phyloP scores from a whole-genome alignment of 1,139 yeast genomes.

The Candida tetrigidarum region DNA sequence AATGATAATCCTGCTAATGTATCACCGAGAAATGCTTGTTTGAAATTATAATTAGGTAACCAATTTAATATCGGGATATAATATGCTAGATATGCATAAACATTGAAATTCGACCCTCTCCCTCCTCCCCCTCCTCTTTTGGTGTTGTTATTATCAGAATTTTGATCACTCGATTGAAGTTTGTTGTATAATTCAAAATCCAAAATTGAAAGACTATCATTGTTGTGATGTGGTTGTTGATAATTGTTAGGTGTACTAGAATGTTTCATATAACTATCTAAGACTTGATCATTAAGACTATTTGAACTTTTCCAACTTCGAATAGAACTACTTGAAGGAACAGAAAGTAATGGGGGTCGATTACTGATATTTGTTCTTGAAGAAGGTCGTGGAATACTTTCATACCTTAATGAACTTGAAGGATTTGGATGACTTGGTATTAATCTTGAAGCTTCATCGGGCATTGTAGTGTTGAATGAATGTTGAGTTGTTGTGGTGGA shows the following conservation, averaged over 20 bases:
- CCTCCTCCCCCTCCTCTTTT: too few relatives aligned
- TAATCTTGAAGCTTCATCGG: slow-evolving; percentile 18
- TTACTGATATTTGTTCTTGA: slow-evolving; percentile 4
- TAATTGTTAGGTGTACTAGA: neutral
- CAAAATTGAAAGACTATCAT: slow-evolving; percentile 15
- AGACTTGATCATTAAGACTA: slow-evolving; percentile 23
- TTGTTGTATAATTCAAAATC: slow-evolving; percentile 15
- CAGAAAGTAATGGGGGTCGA: slow-evolving; percentile 31
- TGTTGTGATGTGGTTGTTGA: neutral
- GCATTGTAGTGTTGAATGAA: slow-evolving; percentile 6
- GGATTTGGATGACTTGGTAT: slow-evolving; percentile 8
- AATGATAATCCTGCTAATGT: slow-evolving; percentile 37
- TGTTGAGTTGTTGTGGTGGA: neutral
- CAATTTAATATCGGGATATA: slow-evolving; percentile 37
- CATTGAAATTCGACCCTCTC: slow-evolving; percentile 18
- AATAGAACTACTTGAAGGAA: slow-evolving; percentile 31
- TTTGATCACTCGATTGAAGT: slow-evolving; percentile 8
- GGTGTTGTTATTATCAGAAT: neutral
- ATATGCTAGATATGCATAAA: slow-evolving; percentile 33
- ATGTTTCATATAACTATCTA: slow-evolving; percentile 19
- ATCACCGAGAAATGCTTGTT: slow-evolving; percentile 28
- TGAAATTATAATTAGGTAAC: slow-evolving; percentile 30
- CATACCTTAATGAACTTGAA: slow-evolving; percentile 10
- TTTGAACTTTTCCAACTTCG: slow-evolving; percentile 23
- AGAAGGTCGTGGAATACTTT: slow-evolving; percentile 7